Evolutionary conservation across 148 eudicot species (phyloP).

Genomic region (Drosera capensis): DNA sequence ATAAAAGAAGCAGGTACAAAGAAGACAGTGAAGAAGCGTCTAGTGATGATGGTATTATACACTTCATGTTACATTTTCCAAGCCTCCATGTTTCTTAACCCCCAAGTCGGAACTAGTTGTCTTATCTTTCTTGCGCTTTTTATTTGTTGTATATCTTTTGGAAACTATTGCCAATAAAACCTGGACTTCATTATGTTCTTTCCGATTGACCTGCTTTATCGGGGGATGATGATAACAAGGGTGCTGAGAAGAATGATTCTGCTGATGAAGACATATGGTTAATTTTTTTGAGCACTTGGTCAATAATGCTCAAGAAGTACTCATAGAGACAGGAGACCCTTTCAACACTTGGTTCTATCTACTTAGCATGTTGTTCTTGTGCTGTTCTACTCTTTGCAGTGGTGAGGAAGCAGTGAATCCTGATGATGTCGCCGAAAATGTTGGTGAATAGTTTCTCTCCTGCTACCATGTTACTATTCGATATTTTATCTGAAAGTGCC

Average conservation of each 20-base stretch:
- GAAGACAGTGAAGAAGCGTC: constrained; percentile 40
- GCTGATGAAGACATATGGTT: constrained; percentile 44
- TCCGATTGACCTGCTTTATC: constrained; percentile 6
- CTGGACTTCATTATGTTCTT: not conserved
- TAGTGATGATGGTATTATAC: constrained; percentile 53
- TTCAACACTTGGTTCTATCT: not conserved
- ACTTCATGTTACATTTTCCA: not conserved
- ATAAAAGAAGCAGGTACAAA: constrained; percentile 35
- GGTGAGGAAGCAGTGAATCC: constrained; percentile 21
- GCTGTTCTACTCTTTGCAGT: constrained; percentile 25
- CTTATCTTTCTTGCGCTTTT: not conserved
- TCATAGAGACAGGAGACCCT: no score
- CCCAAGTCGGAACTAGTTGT: no score
- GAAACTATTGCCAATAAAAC: not conserved
- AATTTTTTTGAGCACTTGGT: no score
- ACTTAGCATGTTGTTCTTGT: not conserved
- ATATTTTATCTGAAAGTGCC: no score
- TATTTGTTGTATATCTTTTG: not conserved
- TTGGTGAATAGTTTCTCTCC: constrained; percentile 24
- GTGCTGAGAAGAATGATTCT: constrained; percentile 19
- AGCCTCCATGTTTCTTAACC: no score
- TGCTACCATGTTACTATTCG: no score
- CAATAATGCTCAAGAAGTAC: no score
- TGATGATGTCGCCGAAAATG: constrained; percentile 29
- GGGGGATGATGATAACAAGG: constrained; percentile 59